Base-by-base conservation (phyloP, 352 stramenopile species). In the Globisporangium polare region DNA sequence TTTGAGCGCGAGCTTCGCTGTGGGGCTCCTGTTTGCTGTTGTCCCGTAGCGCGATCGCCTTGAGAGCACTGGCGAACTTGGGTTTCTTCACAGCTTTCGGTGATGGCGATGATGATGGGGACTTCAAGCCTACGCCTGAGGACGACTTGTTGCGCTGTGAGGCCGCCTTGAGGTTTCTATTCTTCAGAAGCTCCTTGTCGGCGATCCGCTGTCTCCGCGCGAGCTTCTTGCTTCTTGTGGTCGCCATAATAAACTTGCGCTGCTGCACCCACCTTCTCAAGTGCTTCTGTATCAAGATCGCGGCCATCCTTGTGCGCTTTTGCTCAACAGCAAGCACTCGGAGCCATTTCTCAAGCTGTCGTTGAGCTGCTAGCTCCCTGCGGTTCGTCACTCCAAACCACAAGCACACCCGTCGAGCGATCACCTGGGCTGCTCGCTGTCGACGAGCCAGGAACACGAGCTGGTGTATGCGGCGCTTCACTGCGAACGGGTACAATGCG, bases 231-330 rank as follows among this genome's bases (percentile, higher is more conserved):
- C 45, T 52, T 20, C 70, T 57, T 17, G 58, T 65, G 15, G 58
- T 60, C 22, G 50, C 52, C 59, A 76, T 72, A 1, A 68, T 27
- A 39, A 79, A 86, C 50, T 73, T 66, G n/a, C 69, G 71, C 53
- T 83, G 77, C 24, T 75, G 65, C 10, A 79, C 63, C 77, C 78
- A 90, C 3, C 77, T 58, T 1, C 63, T 65, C 10, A 86, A 57
- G 6, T 85, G 62, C 45, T 75, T 81, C 26, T 90, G 80, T 33
- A 90, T 81, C 4, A 65, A 17, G 6, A 81, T 18, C 4, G 74
- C 72, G 0, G 71, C 72, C 18, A 26, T 10, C n/a, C 47, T 49
- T 4, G 57, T 63, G 1, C 53, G 56, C 8, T 60, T 13, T 31
- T 75, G 66, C 39, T 83, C 68, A 15, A 57, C 54, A 26, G 65